A percentile compares a stretch with the other conserved stretches of the same genome.
These are phyloP conservation scores for Tephrocybe sp. DNA, from an alignment of 768 basidiomycete species.

Conservation along the genomic window DNA sequence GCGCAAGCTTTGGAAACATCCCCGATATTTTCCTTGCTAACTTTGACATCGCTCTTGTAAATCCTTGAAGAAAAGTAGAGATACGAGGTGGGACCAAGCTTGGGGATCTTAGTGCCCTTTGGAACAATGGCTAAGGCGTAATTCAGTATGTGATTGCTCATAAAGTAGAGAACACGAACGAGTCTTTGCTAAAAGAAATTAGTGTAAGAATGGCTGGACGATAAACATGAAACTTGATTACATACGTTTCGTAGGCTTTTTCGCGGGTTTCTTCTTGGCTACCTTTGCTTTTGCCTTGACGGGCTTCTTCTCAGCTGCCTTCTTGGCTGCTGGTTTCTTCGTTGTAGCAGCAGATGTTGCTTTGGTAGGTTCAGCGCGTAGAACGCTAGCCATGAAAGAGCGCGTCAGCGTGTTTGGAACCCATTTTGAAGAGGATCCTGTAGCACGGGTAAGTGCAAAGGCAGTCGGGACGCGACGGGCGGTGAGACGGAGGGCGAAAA, in stretches of 20 bases:
- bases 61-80: conserved; percentile 2
- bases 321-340: not conserved
- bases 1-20: not conserved
- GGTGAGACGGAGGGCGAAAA: conserved; percentile 10
- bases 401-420: conserved; percentile 14
- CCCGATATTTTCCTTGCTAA: not conserved
- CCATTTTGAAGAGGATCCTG: not conserved
- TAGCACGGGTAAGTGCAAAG: not conserved
- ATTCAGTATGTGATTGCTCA: not conserved
- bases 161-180: not conserved
- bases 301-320: conserved; percentile 7
- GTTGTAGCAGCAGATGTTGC: not conserved
- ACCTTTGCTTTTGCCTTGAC: not conserved
- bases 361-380: conserved; percentile 8
- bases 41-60: not conserved
- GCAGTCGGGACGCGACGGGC: conserved; percentile 6
- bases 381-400: conserved; percentile 15
- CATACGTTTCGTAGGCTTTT: conserved; percentile 10
- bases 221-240: not conserved
- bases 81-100: not conserved
- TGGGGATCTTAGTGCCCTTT: conserved; percentile 1
- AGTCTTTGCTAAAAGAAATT: not conserved
- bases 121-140: conserved; percentile 3
- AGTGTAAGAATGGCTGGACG: not conserved
- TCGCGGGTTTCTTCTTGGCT: conserved; percentile 8